Base-by-base conservation (phyloP, 257 asterid genomes). In the Henckelia pumila region DNA sequence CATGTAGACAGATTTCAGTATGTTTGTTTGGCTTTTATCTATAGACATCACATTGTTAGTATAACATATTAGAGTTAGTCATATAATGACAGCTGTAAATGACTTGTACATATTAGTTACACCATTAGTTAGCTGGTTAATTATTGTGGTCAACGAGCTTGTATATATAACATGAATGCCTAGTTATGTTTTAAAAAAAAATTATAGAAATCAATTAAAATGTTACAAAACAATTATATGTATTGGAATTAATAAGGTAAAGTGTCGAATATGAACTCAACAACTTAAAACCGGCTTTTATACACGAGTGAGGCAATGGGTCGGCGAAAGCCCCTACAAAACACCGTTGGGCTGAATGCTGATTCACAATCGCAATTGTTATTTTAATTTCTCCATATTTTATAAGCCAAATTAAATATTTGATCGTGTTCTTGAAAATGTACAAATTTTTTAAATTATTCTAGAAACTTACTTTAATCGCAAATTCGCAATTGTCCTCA, bases 201-300 rank as follows among this genome's bases (percentile, higher is more conserved):
- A 5, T 6, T 0, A 6, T 30, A 5, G 35, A 30, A 26, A 56
- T 63, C 49, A 26, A n/a, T 23, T 56, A 26, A 53, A 8, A 19
- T 24, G 53, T 62, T 17, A 33, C 23, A 63, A 63, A 25, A 25
- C 1, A 25, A 25, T 25, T 1, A 2, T 49, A 59, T 33, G 24
- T 52, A 25, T 47, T 25, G n/a, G 37, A 32, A 32, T 33, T 8
- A 61, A 21, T 52, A 56, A 65, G 69, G 24, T 30, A 50, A 11
- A 16, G 47, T 52, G 74, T 71, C 49, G 63, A 70, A 76, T 76
- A 65, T 78, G 88, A 80, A 83, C 63, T 57, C 67, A 71, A 64
- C 82, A 74, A 52, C 50, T 35, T 24, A 66, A 62, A 71, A 23
- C 61, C 67, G 56, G 30, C 72, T 66, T 66, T 67, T n/a, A 40